These are phyloP conservation scores for Trichoderma polysporum DNA, from an alignment of 2,329 filamentous ascomycete species.

Conservation along the genomic window DNA sequence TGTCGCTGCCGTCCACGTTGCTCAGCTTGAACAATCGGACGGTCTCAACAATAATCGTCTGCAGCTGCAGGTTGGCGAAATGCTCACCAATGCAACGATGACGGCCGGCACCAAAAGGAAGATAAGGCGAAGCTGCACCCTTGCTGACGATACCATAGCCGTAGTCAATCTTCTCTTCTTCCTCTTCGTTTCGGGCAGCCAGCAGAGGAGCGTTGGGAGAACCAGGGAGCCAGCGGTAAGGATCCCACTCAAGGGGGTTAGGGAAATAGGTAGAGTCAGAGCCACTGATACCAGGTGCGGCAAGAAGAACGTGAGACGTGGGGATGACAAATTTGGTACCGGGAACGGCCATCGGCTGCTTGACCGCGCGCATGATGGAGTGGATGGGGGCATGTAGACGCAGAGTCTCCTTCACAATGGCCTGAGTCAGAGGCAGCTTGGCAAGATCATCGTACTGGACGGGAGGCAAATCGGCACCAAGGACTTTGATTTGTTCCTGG, in stretches of 20 bases:
- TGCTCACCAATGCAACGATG: constrained; percentile 97
- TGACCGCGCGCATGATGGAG: constrained; percentile 91
- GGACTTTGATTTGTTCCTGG: constrained; percentile 71
- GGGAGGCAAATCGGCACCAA: constrained; percentile 73
- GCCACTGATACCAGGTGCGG: constrained; percentile 80
- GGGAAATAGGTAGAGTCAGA: constrained; percentile 75
- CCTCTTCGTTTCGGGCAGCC: constrained; percentile 47
- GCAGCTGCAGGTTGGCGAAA: constrained; percentile 89
- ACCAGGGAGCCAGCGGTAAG: constrained; percentile 80
- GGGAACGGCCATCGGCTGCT: constrained; percentile 78
- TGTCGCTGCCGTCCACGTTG: constrained; percentile 69
- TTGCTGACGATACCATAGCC: constrained; percentile 92
- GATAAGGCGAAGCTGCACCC: constrained; percentile 83
- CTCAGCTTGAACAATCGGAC: constrained; percentile 78
- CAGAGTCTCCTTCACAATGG: constrained; percentile 88
- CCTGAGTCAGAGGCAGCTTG: constrained; percentile 76
- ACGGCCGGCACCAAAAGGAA: constrained; percentile 89
- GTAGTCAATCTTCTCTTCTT: constrained; percentile 83
- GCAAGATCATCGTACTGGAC: constrained; percentile 76
- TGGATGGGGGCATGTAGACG: constrained; percentile 91
- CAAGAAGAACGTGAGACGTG: constrained; percentile 74
- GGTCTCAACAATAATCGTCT: constrained; percentile 76
- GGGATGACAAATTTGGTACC: constrained; percentile 83
- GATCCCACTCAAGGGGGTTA: constrained; percentile 80
- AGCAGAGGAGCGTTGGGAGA: constrained; percentile 55